Evolutionary conservation across 306 rosid species (phyloP).

Genomic region (Pyrus communis): DNA sequence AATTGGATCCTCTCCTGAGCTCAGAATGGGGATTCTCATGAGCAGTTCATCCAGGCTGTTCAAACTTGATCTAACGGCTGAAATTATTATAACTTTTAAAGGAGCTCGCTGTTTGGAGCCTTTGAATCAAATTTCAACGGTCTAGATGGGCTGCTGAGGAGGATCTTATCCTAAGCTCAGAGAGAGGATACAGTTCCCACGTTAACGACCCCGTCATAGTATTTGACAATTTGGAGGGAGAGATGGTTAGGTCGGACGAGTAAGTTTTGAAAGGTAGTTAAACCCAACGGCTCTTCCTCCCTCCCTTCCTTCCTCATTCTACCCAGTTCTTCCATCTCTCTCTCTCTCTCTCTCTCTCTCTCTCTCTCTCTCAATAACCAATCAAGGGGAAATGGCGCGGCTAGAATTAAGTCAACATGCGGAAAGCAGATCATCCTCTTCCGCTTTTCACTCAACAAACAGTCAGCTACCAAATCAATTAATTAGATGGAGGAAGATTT

Average conservation of each 20-base stretch:
- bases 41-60: too few species aligned
- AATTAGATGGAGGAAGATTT: not conserved
- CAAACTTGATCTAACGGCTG: too few species aligned
- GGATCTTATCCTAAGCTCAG: too few species aligned
- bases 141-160: too few species aligned
- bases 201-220: not conserved
- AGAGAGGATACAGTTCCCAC: not conserved
- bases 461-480: slow-evolving; percentile 38
- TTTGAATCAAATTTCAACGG: too few species aligned
- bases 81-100: too few species aligned
- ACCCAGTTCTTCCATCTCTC: not conserved
- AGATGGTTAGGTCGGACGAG: slow-evolving; percentile 38
- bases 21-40: too few species aligned
- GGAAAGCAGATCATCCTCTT: not conserved
- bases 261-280: slow-evolving; percentile 40
- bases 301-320: not conserved
- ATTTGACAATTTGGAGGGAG: slow-evolving; percentile 11
- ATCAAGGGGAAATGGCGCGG: slow-evolving; percentile 10
- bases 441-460: slow-evolving; percentile 38
- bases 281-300: slow-evolving; percentile 18
- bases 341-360: not conserved
- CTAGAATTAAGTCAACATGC: slow-evolving; percentile 6
- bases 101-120: too few species aligned
- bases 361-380: not conserved
- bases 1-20: too few species aligned